These are phyloP conservation scores for Metschnikowia noctiluminum DNA, from an alignment of 805 yeast species.

Conservation along the genomic window DNA sequence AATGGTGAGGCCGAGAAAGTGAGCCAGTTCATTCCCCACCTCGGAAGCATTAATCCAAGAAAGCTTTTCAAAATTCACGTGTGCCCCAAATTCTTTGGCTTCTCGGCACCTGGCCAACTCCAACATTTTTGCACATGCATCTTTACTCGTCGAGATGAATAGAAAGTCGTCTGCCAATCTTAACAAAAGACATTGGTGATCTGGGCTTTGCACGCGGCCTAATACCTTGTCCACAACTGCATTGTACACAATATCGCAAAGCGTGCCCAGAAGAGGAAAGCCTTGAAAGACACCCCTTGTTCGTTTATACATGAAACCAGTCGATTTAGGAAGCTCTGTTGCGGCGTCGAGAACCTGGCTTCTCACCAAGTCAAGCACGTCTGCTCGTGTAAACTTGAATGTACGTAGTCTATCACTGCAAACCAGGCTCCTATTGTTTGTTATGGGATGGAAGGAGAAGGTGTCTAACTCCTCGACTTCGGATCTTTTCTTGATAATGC, in stretches of 20 bases:
- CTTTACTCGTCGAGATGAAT: constrained; percentile 49
- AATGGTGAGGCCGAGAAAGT: constrained; percentile 32
- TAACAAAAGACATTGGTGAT: constrained; percentile 37
- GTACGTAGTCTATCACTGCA: constrained; percentile 34
- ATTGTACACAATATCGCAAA: constrained; percentile 75
- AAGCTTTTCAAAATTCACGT: constrained; percentile 30
- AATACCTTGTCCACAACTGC: constrained; percentile 44
- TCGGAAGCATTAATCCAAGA: constrained; percentile 17
- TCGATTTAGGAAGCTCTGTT: constrained; percentile 33
- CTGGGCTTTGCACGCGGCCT: constrained; percentile 15
- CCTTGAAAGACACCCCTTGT: constrained; percentile 83
- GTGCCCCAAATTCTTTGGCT: constrained; percentile 33
- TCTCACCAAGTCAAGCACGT: constrained; percentile 44
- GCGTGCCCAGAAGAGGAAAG: constrained; percentile 64
- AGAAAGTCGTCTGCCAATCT: constrained; percentile 85
- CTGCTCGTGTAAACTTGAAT: constrained; percentile 35
- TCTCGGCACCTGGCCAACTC: constrained; percentile 18
- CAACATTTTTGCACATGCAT: constrained; percentile 20
- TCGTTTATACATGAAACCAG: constrained; percentile 41
- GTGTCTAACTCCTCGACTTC: constrained; percentile 16
- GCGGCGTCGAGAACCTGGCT: constrained; percentile 54
- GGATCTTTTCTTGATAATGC: constrained; percentile 14
- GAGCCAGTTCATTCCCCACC: constrained; percentile 5
- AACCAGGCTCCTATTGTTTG: constrained; percentile 6
- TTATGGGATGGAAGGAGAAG: constrained; percentile 5